Evolutionary conservation across 1,284 basidiomycete genomes (phyloP), one percentile per base, ranked within the genome.

Genomic region (Cryptococcus hybrid): DNA sequence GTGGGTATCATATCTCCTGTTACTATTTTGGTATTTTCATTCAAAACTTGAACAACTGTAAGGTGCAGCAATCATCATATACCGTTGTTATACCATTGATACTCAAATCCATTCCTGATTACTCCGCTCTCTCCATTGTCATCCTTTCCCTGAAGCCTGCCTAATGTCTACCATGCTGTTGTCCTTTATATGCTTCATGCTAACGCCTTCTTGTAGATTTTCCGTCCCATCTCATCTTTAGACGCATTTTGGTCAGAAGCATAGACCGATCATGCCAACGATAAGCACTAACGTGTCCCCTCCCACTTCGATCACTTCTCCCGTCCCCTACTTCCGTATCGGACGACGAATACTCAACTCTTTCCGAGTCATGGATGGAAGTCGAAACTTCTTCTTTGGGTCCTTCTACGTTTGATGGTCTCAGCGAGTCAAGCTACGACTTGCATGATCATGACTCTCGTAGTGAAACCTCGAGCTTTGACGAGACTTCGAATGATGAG

Each of bases 401-500:
- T 18, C 57, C 54, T 8, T 61, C 60, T 5, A 42, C 88, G 62
- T 88, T 90, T 3, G 70, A 79, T 40, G 90, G 91, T 70, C 84
- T 91, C 68, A 80, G 81, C 12, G 62, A 62, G 18, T 57, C 55
- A 5, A 18, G 40, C 34, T 39, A 34, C 18, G 51, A 55, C 39
- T 48, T 18, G 11, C 39, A 30, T 24, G 59, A 60, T 36, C 55
- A 57, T 40, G 58, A 60, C 12, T 46, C 55, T 6, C 51, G 47
- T 7, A 47, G 47, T 35, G 47, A 47, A 34, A 12, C 47, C 7
- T 47, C 47, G 3, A 47, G 47, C 13, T 47, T 47, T 35, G 43
- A 44, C 43, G 15, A 15, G 15, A 30, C 24, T 30, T 47, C 47
- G 6, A 47, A 34, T 34, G 47, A 47, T 35, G 47, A 34, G 35